A percentile compares a stretch with the other conserved stretches of the same genome.
Evolutionary conservation across 106 monocot species (phyloP).

Genomic region (Phalaenopsis equestris): DNA sequence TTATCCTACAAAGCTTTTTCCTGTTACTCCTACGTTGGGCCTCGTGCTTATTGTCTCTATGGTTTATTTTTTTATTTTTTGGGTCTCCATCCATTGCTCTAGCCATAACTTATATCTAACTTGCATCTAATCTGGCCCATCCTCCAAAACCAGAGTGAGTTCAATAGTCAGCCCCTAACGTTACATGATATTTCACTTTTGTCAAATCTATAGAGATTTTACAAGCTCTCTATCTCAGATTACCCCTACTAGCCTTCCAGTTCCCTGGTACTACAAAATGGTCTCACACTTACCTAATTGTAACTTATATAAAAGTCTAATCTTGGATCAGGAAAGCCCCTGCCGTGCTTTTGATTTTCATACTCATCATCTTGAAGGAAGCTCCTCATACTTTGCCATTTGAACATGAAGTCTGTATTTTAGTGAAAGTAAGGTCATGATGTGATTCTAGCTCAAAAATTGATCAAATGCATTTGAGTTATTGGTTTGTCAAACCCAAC

Average conservation of each 20-base stretch:
- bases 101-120: too few species aligned
- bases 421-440: background rate
- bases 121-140: too few species aligned
- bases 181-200: background rate
- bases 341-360: background rate
- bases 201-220: background rate
- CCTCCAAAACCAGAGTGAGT: too few species aligned
- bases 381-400: background rate
- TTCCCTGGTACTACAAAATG: constrained; percentile 5
- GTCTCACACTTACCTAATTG: constrained; percentile 8
- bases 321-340: constrained; percentile 17
- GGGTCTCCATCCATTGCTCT: too few species aligned
- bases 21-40: too few species aligned
- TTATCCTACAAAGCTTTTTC: too few species aligned
- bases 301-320: constrained; percentile 16
- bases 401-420: background rate
- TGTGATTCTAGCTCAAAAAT: background rate
- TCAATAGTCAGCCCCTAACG: too few species aligned
- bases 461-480: background rate
- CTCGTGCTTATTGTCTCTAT: too few species aligned
- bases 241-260: background rate
- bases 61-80: too few species aligned
- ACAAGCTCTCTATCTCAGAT: background rate
- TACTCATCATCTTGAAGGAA: background rate
- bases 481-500: background rate